Base-by-base conservation (phyloP, 306 rosid species). In the Malus orientalis region DNA sequence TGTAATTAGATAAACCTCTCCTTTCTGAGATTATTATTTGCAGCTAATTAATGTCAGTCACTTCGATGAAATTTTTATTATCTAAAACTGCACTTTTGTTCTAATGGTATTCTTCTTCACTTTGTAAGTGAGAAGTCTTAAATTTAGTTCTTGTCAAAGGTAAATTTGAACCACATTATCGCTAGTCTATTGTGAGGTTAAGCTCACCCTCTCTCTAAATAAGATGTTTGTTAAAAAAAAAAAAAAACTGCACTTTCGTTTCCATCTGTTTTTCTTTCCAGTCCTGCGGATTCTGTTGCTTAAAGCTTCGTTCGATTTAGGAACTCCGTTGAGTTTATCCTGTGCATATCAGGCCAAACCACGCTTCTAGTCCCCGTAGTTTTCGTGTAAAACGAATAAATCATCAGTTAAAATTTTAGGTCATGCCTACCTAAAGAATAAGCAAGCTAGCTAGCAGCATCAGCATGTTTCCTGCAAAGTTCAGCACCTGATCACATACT, bases 1-100 rank as follows among this genome's bases (percentile, higher is more conserved):
- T 85, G 84, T 81, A 86, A 83, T 83, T 87, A 84, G 82, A 88
- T 83, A 69, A 84, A 84, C 76, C 77, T 74, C 74, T 81, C 80
- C 59, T 75, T 75, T 83, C 78, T 62, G 67, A 78, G 76, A 83
- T 80, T 77, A 67, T 80, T 40, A 67, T 74, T 82, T 80, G 77
- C 80, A 80, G 82, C 85, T 69, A 84, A 79, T 83, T 66, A 86
- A 79, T 84, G 76, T 67, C 77, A 73, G 70, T 80, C 75, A 78
- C 77, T 53, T 68, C 77, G 49, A 79, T 42, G 69, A 40, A 9
- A 8, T 40, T 40, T 40, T 8, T 73, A 68, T 45, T 76, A 11
- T 69, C 14, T 49, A 47, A 8, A 49, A 9, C 49, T 71, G 81
- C 57, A 78, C 45, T 40, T 40, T 40, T 3, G 3, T 8, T 40